Evolutionary conservation across 306 rosid genomes (phyloP).

Genomic region (Sindora glabra): DNA sequence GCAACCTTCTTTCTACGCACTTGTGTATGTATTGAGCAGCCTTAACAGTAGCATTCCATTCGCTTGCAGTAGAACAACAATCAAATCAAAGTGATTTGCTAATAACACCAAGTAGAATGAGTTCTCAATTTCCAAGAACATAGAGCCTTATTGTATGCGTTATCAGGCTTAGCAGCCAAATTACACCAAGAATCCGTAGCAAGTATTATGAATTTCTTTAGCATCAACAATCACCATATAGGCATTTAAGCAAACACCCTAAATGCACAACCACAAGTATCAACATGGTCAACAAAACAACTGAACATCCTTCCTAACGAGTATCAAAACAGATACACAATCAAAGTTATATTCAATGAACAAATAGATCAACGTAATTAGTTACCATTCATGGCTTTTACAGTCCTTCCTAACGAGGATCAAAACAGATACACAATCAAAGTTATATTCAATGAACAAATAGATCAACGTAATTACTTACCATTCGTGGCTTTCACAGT

Average conservation of each 20-base stretch:
- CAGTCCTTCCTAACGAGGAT: not conserved
- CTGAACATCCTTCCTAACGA: not conserved
- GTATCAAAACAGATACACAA: not conserved
- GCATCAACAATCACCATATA: not conserved
- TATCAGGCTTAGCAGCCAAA: not conserved
- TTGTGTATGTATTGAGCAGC: not conserved
- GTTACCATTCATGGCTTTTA: too few relatives aligned
- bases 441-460: not conserved
- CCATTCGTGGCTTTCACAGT: conserved; percentile 71
- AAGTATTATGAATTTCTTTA: not conserved
- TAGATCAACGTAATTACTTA: conserved; percentile 33
- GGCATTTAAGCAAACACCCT: conserved; percentile 21
- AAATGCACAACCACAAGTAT: not conserved
- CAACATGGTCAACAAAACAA: not conserved
- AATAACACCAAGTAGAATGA: not conserved
- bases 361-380: conserved; percentile 14
- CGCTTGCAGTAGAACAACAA: too few relatives aligned
- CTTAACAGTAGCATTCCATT: not conserved
- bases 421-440: not conserved
- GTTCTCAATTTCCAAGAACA: too few relatives aligned
- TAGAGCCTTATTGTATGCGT: not conserved
- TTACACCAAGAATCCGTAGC: not conserved
- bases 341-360: not conserved
- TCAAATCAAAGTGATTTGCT: not conserved
- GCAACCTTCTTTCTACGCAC: not conserved